These are phyloP conservation scores for Paramecium caudatum DNA, from an alignment of 73 alveolate genomes.

Conservation along the genomic window DNA sequence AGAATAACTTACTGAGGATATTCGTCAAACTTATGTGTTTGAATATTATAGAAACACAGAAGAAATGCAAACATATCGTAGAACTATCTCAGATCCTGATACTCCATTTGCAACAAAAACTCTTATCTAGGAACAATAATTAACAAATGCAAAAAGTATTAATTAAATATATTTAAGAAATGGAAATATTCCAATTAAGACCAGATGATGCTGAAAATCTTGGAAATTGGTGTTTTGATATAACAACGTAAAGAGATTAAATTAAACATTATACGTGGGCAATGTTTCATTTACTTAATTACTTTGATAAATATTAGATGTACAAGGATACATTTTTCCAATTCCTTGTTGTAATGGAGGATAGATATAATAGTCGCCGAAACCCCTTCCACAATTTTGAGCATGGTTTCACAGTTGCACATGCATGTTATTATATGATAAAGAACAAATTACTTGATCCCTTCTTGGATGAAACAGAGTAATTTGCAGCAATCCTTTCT, in stretches of 20 bases:
- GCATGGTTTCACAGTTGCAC: slow-evolving; percentile 79
- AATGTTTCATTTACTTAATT: slow-evolving; percentile 66
- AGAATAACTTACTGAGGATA: slow-evolving; percentile 44
- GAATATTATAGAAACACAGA: slow-evolving; percentile 28
- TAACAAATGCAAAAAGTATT: slow-evolving; percentile 57
- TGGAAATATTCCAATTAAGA: slow-evolving; percentile 53
- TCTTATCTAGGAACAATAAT: slow-evolving; percentile 20
- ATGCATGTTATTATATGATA: slow-evolving; percentile 72
- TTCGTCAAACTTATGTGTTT: slow-evolving; percentile 18
- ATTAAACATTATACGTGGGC: slow-evolving; percentile 64
- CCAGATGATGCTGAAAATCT: slow-evolving; percentile 60
- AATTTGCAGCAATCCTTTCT: slow-evolving; percentile 71
- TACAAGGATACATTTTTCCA: slow-evolving; percentile 65
- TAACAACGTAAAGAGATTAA: slow-evolving; percentile 6
- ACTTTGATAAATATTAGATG: slow-evolving; percentile 60
- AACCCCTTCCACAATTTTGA: slow-evolving; percentile 80
- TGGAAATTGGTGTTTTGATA: slow-evolving; percentile 64
- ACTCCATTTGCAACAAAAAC: slow-evolving; percentile 61
- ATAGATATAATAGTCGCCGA: slow-evolving; percentile 66
- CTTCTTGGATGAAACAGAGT: slow-evolving; percentile 67
- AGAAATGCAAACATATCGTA: neutral
- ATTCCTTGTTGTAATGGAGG: slow-evolving; percentile 64
- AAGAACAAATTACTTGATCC: slow-evolving; percentile 46
- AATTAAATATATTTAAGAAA: neutral
- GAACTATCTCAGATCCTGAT: neutral